A percentile compares a stretch with the other conserved stretches of the same genome.
phyloP scores from a whole-genome alignment of 2,329 filamentous ascomycete genomes.

The Calonectria pteridis region DNA sequence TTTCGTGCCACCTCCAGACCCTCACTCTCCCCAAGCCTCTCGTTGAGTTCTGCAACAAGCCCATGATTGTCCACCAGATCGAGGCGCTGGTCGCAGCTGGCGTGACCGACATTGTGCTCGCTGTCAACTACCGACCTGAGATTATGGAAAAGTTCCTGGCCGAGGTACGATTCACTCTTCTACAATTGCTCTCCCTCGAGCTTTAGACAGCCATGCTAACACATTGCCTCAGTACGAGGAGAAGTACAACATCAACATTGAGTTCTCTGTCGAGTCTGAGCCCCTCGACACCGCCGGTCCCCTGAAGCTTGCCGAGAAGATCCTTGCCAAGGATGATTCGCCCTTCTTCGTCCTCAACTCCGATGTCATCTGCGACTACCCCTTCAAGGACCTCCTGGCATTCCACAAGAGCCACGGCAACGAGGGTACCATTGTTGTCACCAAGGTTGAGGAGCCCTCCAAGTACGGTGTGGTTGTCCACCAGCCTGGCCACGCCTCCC shows the following conservation, averaged over 20 bases:
- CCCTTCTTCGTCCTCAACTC: conserved; percentile 99
- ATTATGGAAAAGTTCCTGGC: conserved; percentile 95
- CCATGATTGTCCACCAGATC: conserved; percentile 99
- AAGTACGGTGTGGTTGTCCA: conserved; percentile 99
- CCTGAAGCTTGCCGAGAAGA: conserved; percentile 93
- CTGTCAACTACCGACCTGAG: conserved; percentile 98
- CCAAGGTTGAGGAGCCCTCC: conserved; percentile 98
- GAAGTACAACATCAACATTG: conserved; percentile 93
- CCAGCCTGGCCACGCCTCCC: conserved; percentile 89
- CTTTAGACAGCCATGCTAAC: conserved; percentile 23
- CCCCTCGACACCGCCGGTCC: conserved; percentile 95
- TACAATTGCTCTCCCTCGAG: neutral
- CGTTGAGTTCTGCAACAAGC: conserved; percentile 98
- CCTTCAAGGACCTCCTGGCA: conserved; percentile 87
- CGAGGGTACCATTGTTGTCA: conserved; percentile 97
- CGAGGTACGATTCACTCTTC: conserved; percentile 70
- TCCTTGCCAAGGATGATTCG: conserved; percentile 90
- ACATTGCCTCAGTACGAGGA: conserved; percentile 77
- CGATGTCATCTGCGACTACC: conserved; percentile 98
- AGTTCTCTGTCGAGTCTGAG: conserved; percentile 96
- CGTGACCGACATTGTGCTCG: conserved; percentile 96
- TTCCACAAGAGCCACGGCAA: conserved; percentile 96
- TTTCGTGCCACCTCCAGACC: conserved; percentile 69
- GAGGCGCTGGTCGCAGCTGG: conserved; percentile 93
- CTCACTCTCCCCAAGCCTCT: conserved; percentile 97